phyloP scores from a whole-genome alignment of 495 filamentous ascomycete genomes.

The Melanomma pulvis-pyrius region DNA sequence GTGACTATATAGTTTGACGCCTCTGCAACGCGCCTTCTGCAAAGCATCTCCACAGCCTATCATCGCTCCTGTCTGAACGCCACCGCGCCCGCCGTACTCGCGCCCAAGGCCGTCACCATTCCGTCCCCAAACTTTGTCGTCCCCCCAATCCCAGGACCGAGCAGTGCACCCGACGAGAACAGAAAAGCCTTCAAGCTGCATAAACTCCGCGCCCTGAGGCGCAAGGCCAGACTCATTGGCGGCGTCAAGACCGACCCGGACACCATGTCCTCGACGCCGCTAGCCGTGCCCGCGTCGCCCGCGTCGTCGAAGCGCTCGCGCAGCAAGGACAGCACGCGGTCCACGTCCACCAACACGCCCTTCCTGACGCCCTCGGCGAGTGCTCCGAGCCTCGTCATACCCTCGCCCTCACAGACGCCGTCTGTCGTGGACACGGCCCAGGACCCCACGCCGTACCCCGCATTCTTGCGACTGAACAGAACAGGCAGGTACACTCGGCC shows the following conservation, averaged over 20 bases:
- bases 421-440: constrained; percentile 18
- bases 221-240: constrained; percentile 37
- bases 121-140: constrained; percentile 13
- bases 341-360: constrained; percentile 25
- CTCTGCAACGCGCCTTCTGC: not conserved
- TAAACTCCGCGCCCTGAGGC: constrained; percentile 39
- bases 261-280: constrained; percentile 32
- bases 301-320: constrained; percentile 40
- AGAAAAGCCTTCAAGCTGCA: constrained; percentile 35
- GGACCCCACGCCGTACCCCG: constrained; percentile 39
- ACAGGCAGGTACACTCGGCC: constrained; percentile 42
- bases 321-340: constrained; percentile 34
- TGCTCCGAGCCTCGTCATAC: constrained; percentile 31
- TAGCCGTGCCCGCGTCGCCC: constrained; percentile 35
- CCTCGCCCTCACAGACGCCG: constrained; percentile 11
- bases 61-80: constrained; percentile 8
- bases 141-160: constrained; percentile 9
- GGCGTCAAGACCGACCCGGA: constrained; percentile 18
- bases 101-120: constrained; percentile 23
- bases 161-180: constrained; percentile 3
- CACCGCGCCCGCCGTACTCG: not conserved
- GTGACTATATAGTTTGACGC: not conserved
- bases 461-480: constrained; percentile 43
- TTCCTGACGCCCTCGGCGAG: constrained; percentile 27
- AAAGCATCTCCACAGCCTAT: not conserved